These are phyloP conservation scores for Aurantiochytrium sp. DNA, from an alignment of 108 stramenopile species.

Conservation along the genomic window DNA sequence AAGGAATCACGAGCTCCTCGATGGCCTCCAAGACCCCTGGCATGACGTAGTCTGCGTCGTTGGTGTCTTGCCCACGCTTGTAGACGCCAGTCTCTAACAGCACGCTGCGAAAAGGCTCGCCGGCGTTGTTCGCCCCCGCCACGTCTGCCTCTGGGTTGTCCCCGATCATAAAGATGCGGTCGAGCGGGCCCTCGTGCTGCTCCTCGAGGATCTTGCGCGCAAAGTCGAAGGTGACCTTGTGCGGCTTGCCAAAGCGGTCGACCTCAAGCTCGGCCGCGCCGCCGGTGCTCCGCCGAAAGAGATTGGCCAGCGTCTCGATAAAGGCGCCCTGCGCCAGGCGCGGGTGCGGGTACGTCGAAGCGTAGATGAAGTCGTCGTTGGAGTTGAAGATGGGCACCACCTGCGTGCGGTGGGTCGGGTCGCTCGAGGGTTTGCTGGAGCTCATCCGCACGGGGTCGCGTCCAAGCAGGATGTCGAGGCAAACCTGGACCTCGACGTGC, in stretches of 20 bases:
- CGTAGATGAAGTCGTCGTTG: constrained; percentile 44
- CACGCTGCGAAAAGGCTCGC: constrained; percentile 37
- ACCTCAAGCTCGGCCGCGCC: not conserved
- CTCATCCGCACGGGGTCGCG: not conserved
- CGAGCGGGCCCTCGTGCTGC: not conserved
- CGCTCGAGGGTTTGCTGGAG: not conserved
- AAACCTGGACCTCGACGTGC: constrained; percentile 36
- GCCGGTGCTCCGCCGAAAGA: not conserved
- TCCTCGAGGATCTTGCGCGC: constrained; percentile 13
- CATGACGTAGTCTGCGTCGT: not conserved
- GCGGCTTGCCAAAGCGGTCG: constrained; percentile 34
- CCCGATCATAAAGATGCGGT: constrained; percentile 35
- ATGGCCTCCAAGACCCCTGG: not conserved
- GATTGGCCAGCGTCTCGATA: not conserved
- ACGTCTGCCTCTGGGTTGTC: constrained; percentile 44
- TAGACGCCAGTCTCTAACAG: constrained; percentile 37
- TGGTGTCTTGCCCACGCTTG: not conserved
- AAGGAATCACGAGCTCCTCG: not conserved
- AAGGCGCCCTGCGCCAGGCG: constrained; percentile 45
- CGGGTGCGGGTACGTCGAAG: constrained; percentile 25
- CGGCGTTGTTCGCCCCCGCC: constrained; percentile 41
- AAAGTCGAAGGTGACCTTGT: constrained; percentile 31
- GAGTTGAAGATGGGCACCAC: constrained; percentile 30
- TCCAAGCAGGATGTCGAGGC: constrained; percentile 27
- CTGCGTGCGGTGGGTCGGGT: constrained; percentile 21